Base-by-base conservation (phyloP, 768 basidiomycete species). In the Termitomyces sp. region DNA sequence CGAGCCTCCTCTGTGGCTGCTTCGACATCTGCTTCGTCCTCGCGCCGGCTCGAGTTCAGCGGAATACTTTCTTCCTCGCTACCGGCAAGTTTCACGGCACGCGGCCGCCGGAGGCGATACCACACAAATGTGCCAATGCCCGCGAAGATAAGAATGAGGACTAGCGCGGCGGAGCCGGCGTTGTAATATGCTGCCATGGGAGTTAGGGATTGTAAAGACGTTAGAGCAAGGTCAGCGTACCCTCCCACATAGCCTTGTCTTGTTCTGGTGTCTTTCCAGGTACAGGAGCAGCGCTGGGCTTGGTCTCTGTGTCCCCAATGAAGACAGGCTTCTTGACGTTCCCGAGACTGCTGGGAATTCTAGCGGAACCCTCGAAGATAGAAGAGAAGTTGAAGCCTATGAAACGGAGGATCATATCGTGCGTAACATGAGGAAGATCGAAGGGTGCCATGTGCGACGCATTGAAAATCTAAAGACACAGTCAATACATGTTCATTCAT, bases 331-430 rank as follows among this genome's bases (percentile, higher is more conserved):
- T 90, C n/a, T 73, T 73, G 35, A 83, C 75, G 8, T 78, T 77
- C 13, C 95, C 97, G 28, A 99, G 78, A 40, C 82, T 83, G 59
- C 89, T 92, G 14, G 92, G 87, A 57, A 95, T 88, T 53, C 73
- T 78, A 2, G 92, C 93, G 0, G 92, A 86, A 33, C 90, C 87
- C 24, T 90, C 93, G 2, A 86, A 76, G 57, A 98, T 80, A 2
- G 84, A 80, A 26, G 87, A 81, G 65, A 96, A 91, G 75, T 98
- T 88, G 59, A 94, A 84, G 52, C 85, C 88, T 87, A 98, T 92
- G 77, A 99, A 99, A 14, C 97, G 91, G 42, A 97, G 83, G 64
- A 99, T 96, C 97, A 98, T 98, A 71, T 99, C 97, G 70, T 98
- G 94, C 4, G 95, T 79, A 20, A 88, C 84, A 53, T 91, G 81